phyloP scores from a whole-genome alignment of 2,329 filamentous ascomycete genomes.

The Colletotrichum sublineola region DNA sequence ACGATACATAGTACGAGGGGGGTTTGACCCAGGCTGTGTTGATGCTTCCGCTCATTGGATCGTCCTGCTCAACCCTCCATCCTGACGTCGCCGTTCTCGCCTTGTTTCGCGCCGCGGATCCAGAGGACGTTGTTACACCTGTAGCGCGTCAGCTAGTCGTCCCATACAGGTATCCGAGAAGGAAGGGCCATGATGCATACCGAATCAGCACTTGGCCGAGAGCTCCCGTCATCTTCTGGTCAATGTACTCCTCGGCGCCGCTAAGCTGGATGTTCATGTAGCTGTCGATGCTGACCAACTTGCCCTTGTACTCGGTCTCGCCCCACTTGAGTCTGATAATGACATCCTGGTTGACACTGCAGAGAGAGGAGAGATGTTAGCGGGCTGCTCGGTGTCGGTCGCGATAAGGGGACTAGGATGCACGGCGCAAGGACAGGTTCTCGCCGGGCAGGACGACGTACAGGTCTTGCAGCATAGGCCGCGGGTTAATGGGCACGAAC shows the following conservation, averaged over 20 bases:
- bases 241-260: conserved; percentile 91
- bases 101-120: conserved; percentile 75
- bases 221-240: conserved; percentile 85
- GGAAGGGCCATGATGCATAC: conserved; percentile 58
- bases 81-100: conserved; percentile 65
- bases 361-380: conserved; percentile 5
- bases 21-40: conserved; percentile 13
- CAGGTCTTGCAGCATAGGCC: conserved; percentile 95
- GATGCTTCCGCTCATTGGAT: conserved; percentile 25
- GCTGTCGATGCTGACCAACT: conserved; percentile 91
- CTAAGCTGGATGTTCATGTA: conserved; percentile 99
- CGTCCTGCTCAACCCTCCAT: conserved; percentile 64
- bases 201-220: conserved; percentile 94
- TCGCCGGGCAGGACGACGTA: conserved; percentile 61
- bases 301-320: conserved; percentile 96
- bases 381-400: conserved; percentile 15
- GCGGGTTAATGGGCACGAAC: conserved; percentile 96
- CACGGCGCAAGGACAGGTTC: conserved; percentile 5
- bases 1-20: conserved; percentile 11
- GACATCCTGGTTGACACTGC: conserved; percentile 88
- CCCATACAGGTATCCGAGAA: background rate
- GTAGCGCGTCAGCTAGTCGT: conserved; percentile 20
- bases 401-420: background rate
- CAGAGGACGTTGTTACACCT: conserved; percentile 98
- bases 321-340: conserved; percentile 97